Percentiles rank a stretch among this genome's conserved stretches.
These are phyloP conservation scores for Boletus huronensis DNA, from an alignment of 768 basidiomycete species.

Conservation along the genomic window DNA sequence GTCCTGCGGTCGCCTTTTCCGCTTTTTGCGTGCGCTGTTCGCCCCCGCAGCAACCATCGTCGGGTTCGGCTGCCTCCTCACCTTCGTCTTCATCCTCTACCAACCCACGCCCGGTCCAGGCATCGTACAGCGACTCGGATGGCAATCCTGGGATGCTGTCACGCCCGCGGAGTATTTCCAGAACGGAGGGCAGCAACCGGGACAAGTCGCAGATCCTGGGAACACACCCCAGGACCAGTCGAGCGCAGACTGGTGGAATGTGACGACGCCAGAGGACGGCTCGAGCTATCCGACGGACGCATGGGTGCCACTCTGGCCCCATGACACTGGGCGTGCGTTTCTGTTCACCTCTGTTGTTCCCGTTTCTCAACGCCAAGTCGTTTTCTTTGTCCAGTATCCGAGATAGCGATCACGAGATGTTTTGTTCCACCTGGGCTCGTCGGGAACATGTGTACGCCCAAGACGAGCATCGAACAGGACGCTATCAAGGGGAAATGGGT, in stretches of 20 bases:
- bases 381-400: constrained; percentile 56
- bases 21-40: constrained; percentile 52
- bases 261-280: constrained; percentile 39
- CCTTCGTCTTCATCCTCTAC: constrained; percentile 76
- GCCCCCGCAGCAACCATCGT: constrained; percentile 59
- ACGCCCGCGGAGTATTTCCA: constrained; percentile 23
- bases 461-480: constrained; percentile 66
- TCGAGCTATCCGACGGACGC: constrained; percentile 74
- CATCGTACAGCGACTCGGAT: constrained; percentile 67
- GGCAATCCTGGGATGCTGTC: constrained; percentile 85
- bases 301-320: constrained; percentile 26
- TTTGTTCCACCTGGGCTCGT: constrained; percentile 56
- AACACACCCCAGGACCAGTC: constrained; percentile 4
- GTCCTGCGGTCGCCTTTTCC: constrained; percentile 42
- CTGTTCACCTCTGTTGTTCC: not conserved
- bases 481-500: constrained; percentile 87
- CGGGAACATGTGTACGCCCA: constrained; percentile 62
- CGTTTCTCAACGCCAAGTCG: not conserved
- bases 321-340: constrained; percentile 29
- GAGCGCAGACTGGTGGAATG: constrained; percentile 17
- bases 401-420: constrained; percentile 71
- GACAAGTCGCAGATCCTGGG: not conserved
- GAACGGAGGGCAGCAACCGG: not conserved
- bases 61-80: constrained; percentile 68
- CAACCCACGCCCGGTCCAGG: constrained; percentile 76